Evolutionary conservation across 306 rosid species (phyloP).

Genomic region (Betula pendula): DNA sequence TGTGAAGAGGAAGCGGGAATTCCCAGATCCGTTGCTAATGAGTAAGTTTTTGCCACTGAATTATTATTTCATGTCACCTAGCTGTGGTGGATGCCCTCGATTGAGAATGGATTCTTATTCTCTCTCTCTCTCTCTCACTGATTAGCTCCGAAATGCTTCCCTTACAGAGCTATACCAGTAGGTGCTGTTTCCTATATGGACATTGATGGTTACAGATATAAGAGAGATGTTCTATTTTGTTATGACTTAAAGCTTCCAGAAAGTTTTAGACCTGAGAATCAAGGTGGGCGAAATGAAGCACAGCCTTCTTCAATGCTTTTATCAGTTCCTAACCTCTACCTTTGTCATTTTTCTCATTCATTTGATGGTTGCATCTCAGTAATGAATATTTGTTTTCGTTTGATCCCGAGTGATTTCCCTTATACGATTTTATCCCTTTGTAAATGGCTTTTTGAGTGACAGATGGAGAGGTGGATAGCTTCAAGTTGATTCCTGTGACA

Average conservation of each 20-base stretch:
- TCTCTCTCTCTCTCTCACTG: slow-evolving; percentile 9
- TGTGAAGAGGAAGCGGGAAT: slow-evolving; percentile 98
- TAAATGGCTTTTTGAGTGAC: slow-evolving; percentile 28
- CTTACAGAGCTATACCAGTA: slow-evolving; percentile 66
- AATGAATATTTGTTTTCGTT: not conserved
- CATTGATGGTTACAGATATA: slow-evolving; percentile 67
- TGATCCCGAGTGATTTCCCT: not conserved
- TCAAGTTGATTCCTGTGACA: slow-evolving; percentile 62
- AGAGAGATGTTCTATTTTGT: slow-evolving; percentile 83
- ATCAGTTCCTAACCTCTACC: slow-evolving; percentile 10
- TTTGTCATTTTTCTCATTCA: slow-evolving; percentile 1
- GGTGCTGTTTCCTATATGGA: slow-evolving; percentile 84
- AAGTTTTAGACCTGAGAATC: slow-evolving; percentile 68
- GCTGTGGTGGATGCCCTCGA: not conserved
- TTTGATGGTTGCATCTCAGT: not conserved
- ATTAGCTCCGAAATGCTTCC: slow-evolving; percentile 24
- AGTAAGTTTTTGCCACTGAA: slow-evolving; percentile 40
- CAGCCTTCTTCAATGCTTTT: slow-evolving; percentile 11
- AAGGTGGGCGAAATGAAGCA: slow-evolving; percentile 45
- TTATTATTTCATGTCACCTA: not conserved
- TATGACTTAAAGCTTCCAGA: slow-evolving; percentile 84
- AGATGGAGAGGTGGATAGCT: slow-evolving; percentile 95
- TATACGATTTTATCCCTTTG: slow-evolving; percentile 8
- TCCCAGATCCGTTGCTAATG: slow-evolving; percentile 62
- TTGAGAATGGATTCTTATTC: not conserved